phyloP scores from a whole-genome alignment of 306 rosid species.

The Begonia masoniana region DNA sequence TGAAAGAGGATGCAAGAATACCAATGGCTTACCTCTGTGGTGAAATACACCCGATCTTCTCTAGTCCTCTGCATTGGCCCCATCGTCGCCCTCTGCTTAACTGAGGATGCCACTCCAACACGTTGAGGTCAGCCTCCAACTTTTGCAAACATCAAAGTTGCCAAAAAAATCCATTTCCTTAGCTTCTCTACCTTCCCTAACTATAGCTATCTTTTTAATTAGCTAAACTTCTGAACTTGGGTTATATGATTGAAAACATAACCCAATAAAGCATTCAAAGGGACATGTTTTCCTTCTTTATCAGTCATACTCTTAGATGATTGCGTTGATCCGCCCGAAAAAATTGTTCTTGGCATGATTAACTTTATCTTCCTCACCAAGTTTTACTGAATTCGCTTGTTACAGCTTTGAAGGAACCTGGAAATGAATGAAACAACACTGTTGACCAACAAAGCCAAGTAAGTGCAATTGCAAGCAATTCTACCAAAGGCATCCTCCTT shows the following conservation, averaged over 20 bases:
- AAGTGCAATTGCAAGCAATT: constrained; percentile 74
- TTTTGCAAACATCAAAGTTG: constrained; percentile 77
- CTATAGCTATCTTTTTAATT: constrained; percentile 38
- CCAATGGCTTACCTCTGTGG: constrained; percentile 76
- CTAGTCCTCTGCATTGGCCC: constrained; percentile 21
- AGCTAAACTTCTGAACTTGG: constrained; percentile 47
- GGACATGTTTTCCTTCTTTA: constrained; percentile 41
- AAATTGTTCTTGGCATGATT: constrained; percentile 43
- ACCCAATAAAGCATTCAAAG: constrained; percentile 70
- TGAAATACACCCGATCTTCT: constrained; percentile 48
- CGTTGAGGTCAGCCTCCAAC: constrained; percentile 73
- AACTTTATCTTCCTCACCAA: constrained; percentile 32
- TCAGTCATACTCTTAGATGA: constrained; percentile 13
- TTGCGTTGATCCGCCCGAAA: too few relatives aligned
- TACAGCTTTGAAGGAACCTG: constrained; percentile 69
- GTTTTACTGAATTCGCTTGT: constrained; percentile 46
- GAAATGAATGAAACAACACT: constrained; percentile 65
- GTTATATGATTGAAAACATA: constrained; percentile 57
- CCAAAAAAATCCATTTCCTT: constrained; percentile 69
- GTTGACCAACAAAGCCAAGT: constrained; percentile 63
- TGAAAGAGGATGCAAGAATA: constrained; percentile 71
- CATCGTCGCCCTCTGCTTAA: constrained; percentile 36
- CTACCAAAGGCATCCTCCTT: constrained; percentile 54
- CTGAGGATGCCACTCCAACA: constrained; percentile 46
- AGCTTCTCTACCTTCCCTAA: constrained; percentile 60